A percentile compares a stretch with the other conserved stretches of the same genome.
Conservation (phyloP, 2,329 filamentous ascomycete species). For the Alternaria consortialis region DNA sequence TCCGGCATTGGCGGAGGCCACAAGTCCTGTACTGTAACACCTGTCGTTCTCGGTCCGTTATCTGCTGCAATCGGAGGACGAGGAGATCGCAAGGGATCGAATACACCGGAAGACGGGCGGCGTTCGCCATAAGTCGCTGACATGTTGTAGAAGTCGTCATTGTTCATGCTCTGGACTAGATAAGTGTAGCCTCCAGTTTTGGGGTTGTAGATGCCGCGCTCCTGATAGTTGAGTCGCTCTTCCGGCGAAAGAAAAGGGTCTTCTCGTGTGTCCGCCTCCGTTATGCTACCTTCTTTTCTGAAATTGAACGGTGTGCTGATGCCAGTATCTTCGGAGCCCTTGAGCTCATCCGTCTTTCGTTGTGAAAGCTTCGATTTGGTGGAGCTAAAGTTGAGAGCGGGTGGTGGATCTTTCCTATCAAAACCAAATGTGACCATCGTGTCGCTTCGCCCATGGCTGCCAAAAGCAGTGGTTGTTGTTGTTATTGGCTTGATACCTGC, state of each 20-base stretch:
- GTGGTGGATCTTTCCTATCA: slow-evolving; percentile 18
- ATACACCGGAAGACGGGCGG: slow-evolving; percentile 23
- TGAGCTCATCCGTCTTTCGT: slow-evolving; percentile 26
- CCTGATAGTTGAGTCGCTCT: slow-evolving; percentile 18
- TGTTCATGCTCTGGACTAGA: not conserved
- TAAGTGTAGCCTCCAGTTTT: slow-evolving; percentile 1
- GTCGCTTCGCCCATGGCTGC: slow-evolving; percentile 10
- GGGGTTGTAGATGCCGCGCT: slow-evolving; percentile 21
- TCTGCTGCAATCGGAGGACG: slow-evolving; percentile 1
- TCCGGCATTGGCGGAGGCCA: slow-evolving; percentile 23
- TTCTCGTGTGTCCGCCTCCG: not conserved
- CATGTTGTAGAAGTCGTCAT: slow-evolving; percentile 3
- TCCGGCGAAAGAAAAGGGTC: not conserved
- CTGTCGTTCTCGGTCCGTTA: slow-evolving; percentile 17
- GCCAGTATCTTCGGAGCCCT: slow-evolving; percentile 29
- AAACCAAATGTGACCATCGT: slow-evolving; percentile 33
- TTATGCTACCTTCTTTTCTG: slow-evolving; percentile 29
- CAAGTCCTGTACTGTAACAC: slow-evolving; percentile 20
- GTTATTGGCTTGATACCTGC: not conserved
- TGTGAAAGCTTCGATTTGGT: slow-evolving; percentile 10
- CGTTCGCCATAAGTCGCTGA: not conserved
- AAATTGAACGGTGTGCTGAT: slow-evolving; percentile 37
- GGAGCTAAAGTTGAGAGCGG: slow-evolving; percentile 8
- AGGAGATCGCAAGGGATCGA: slow-evolving; percentile 13
- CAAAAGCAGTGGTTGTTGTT: not conserved